Conservation (phyloP, 805 yeast species). For the Nakazawaea wickerhamii region DNA sequence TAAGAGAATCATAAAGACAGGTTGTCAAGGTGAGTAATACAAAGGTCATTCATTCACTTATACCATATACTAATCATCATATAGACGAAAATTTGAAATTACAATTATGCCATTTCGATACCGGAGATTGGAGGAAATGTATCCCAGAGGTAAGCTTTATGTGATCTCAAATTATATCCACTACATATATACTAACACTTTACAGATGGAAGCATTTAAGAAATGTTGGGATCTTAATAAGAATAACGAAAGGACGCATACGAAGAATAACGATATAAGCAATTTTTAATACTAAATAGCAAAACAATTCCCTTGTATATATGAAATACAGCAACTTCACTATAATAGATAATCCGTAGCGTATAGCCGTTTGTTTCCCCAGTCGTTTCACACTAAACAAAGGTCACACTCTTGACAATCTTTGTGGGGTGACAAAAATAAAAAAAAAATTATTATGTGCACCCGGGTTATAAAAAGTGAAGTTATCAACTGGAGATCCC, state of each 20-base stretch:
- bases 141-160: constrained; percentile 57
- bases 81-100: constrained; percentile 61
- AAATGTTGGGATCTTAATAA: constrained; percentile 36
- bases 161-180: no score
- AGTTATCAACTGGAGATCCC: no score
- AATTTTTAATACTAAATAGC: constrained; percentile 16
- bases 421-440: no score
- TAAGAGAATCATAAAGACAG: constrained; percentile 63
- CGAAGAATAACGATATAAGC: constrained; percentile 29
- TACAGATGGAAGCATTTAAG: constrained; percentile 35
- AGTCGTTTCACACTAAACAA: no score
- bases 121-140: constrained; percentile 77
- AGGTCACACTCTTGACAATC: no score
- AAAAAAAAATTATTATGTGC: no score
- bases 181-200: no score
- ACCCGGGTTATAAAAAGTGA: no score
- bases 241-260: constrained; percentile 33
- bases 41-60: not conserved
- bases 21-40: constrained; percentile 50
- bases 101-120: constrained; percentile 76
- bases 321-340: not conserved
- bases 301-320: not conserved
- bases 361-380: no score
- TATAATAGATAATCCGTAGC: no score
- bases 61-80: not conserved